Base-by-base conservation (phyloP, 1,284 basidiomycete species). In the Porogramme epimiltina region DNA sequence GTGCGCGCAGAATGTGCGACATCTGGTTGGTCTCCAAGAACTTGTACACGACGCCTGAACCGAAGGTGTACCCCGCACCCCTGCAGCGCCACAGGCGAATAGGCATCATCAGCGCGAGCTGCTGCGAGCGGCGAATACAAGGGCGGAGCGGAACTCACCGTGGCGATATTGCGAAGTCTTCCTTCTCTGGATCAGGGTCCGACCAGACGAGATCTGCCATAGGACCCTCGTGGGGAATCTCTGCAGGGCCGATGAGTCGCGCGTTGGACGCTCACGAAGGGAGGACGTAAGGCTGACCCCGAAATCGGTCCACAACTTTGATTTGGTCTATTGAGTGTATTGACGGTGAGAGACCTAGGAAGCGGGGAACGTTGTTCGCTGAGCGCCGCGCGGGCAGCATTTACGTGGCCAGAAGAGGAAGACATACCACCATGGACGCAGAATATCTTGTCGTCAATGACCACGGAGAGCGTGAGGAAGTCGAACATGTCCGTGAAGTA, bases 131-230 rank as follows among this genome's bases (percentile, higher is more conserved):
- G 37, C 9, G 31, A 6, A 2, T 36, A 24, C 31, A 28, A 22
- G 5, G 33, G 6, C 44, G 46, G 39, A 43, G 22, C 33, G 5
- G 24, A 28, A 71, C 82, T 52, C 56, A 95, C 93, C 95, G 84
- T 45, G 97, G 96, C 51, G 94, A 97, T 71, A 99, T 98, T 37
- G 96, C 96, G 70, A 98, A 99, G 66, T 99, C 97, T 70, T 98
- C 96, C 70, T 98, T 98, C 70, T 98, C 96, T 40, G 94, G 88
- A 75, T 99, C 97, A 26, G 97, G 97, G 79, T 99, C 97, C 40
- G 95, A 98, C 97, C 97, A 99, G 2, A 99, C 97, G 22, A 99
- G 81, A 78, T 99, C 97, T n/a, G 96, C 96, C 95, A 99, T 99
- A 4, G 97, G 96, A 1, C 97, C 97, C 74, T 99, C 97, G 66